A percentile compares a stretch with the other conserved stretches of the same genome.
phyloP scores from a whole-genome alignment of 2,329 filamentous ascomycete species.

The Colletotrichum nymphaeae region DNA sequence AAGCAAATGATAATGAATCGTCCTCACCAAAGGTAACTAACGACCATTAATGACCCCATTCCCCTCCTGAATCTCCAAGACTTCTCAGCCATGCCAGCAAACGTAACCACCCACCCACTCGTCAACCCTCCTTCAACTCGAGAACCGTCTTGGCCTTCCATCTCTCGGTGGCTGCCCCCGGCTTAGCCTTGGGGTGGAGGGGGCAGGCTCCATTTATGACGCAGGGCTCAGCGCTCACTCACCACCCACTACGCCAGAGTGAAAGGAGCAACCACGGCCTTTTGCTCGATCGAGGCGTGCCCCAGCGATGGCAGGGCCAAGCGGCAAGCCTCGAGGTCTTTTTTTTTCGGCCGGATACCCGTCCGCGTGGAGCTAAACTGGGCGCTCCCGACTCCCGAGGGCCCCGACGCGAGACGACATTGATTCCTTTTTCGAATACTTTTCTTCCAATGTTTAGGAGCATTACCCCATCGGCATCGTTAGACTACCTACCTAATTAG shows the following conservation, averaged over 20 bases:
- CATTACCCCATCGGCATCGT: too few species aligned
- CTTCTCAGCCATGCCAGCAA: neutral
- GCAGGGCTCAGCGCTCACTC: constrained; percentile 10
- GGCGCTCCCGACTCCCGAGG: constrained; percentile 23
- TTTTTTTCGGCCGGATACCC: constrained; percentile 24
- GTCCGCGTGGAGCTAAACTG: constrained; percentile 15
- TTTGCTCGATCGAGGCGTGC: neutral
- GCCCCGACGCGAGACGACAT: constrained; percentile 19
- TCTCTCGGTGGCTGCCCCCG: constrained; percentile 11
- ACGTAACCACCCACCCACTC: constrained; percentile 7
- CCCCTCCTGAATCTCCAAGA: constrained; percentile 9
- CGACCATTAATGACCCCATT: neutral
- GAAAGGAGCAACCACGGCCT: neutral
- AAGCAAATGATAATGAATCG: neutral
- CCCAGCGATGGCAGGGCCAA: constrained; percentile 15
- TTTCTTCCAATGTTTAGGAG: neutral
- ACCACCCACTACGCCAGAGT: constrained; percentile 4
- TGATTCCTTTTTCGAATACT: neutral
- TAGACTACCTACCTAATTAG: neutral
- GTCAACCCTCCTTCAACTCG: neutral
- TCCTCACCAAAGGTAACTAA: neutral
- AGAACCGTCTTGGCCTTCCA: constrained; percentile 4
- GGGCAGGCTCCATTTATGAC: constrained; percentile 7
- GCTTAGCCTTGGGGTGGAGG: neutral
- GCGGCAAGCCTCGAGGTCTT: constrained; percentile 12